Percentiles rank a stretch among this genome's conserved stretches.
phyloP scores from a whole-genome alignment of 345 rosid genomes.

The Lumnitzera racemosa region DNA sequence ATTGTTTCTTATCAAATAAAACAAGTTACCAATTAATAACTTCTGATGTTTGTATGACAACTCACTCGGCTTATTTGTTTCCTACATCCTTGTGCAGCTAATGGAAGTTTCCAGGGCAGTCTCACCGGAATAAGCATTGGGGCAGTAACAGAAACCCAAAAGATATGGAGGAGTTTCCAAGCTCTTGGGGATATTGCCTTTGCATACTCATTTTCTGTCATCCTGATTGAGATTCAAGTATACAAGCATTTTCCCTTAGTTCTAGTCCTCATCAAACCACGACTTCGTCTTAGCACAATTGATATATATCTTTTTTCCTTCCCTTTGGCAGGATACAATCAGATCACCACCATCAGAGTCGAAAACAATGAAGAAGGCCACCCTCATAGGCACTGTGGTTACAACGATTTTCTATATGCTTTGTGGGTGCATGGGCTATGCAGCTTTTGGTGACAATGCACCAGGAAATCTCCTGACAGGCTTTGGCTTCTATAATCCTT shows the following conservation, averaged over 20 bases:
- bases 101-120: slow-evolving; percentile 52
- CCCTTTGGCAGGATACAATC: slow-evolving; percentile 29
- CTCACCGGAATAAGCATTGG: slow-evolving; percentile 68
- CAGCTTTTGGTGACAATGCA: slow-evolving; percentile 46
- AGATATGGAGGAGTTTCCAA: slow-evolving; percentile 74
- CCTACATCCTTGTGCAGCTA: slow-evolving; percentile 21
- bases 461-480: slow-evolving; percentile 59
- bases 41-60: neutral
- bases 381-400: slow-evolving; percentile 27
- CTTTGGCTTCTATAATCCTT: slow-evolving; percentile 55
- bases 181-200: slow-evolving; percentile 88
- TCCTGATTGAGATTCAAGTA: slow-evolving; percentile 86
- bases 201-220: slow-evolving; percentile 68
- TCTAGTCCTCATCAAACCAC: neutral
- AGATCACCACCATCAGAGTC: slow-evolving; percentile 42
- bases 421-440: slow-evolving; percentile 59
- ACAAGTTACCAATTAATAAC: neutral
- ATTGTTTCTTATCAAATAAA: neutral
- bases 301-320: neutral
- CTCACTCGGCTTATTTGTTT: neutral
- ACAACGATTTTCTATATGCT: slow-evolving; percentile 47
- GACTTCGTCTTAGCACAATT: neutral
- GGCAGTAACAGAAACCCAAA: slow-evolving; percentile 53
- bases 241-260: neutral
- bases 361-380: slow-evolving; percentile 49